These are phyloP conservation scores for Nepenthes mirabilis DNA, from an alignment of 148 eudicot species.

Conservation along the genomic window DNA sequence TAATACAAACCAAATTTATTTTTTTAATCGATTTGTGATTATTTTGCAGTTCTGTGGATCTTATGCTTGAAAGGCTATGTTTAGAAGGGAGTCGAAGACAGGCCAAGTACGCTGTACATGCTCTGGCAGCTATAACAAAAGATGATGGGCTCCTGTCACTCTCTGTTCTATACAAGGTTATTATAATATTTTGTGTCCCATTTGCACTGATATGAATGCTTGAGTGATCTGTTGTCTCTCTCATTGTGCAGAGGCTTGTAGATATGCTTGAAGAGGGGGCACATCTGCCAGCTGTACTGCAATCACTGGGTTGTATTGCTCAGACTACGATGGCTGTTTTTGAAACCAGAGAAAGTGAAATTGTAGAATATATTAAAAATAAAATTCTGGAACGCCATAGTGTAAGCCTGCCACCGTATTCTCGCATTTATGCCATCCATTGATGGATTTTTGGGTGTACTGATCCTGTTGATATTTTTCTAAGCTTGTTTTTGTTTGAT, in stretches of 20 bases:
- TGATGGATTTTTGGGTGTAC: too few relatives aligned
- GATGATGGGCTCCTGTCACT: conserved; percentile 92
- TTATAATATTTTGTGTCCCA: not conserved
- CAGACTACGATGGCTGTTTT: conserved; percentile 93
- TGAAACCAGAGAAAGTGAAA: conserved; percentile 88
- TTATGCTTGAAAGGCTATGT: conserved; percentile 81
- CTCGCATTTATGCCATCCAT: not conserved
- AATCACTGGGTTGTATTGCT: conserved; percentile 94
- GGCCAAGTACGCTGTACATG: conserved; percentile 98
- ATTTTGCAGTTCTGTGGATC: conserved; percentile 76
- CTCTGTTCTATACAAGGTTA: conserved; percentile 92
- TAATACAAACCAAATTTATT: not conserved
- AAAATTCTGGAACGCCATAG: conserved; percentile 51
- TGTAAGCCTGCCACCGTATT: conserved; percentile 32
- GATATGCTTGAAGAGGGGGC: conserved; percentile 82
- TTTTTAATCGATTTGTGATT: not conserved
- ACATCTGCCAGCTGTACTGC: conserved; percentile 84
- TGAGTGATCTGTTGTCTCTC: not conserved
- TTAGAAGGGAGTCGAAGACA: conserved; percentile 92
- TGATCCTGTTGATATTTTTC: conserved; percentile 3
- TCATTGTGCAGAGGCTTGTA: conserved; percentile 72
- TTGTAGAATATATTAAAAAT: conserved; percentile 55
- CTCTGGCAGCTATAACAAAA: conserved; percentile 91
- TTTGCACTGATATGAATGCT: not conserved
- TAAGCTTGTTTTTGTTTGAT: not conserved